Conservation (phyloP, 1,284 basidiomycete species). For the Tremellales sp. region DNA sequence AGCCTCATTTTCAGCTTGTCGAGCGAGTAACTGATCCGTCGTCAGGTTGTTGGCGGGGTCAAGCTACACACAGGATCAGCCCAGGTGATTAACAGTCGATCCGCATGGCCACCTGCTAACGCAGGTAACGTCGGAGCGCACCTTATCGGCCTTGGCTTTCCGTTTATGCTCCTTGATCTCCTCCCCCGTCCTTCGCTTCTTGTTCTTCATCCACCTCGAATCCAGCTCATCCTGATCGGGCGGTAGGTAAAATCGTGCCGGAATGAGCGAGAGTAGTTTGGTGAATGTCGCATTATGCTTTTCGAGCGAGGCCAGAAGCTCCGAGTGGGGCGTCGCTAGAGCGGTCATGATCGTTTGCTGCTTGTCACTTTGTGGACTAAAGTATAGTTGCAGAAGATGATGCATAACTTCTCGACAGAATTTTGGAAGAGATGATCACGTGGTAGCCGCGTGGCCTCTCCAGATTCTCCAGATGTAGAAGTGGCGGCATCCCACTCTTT, state of each 20-base stretch:
- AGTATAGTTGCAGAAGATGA: too few species aligned
- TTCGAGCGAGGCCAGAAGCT: slow-evolving; percentile 66
- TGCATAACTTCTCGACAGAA: too few species aligned
- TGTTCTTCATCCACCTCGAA: slow-evolving; percentile 82
- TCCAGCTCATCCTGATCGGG: slow-evolving; percentile 63
- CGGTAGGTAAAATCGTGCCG: slow-evolving; percentile 77
- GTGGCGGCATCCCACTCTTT: too few species aligned
- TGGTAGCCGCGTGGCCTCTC: too few species aligned
- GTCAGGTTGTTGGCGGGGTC: slow-evolving; percentile 85
- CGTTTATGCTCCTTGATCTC: slow-evolving; percentile 79
- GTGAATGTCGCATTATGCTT: slow-evolving; percentile 79
- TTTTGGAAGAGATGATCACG: too few species aligned
- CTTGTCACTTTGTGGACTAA: too few species aligned
- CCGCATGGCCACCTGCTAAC: slow-evolving; percentile 3
- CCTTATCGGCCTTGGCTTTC: slow-evolving; percentile 79
- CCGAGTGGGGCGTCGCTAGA: slow-evolving; percentile 50
- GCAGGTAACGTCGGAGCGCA: slow-evolving; percentile 40
- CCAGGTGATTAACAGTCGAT: background rate
- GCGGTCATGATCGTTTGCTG: too few species aligned
- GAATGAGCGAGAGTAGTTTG: slow-evolving; percentile 72
- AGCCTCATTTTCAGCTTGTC: slow-evolving; percentile 27
- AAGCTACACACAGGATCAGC: slow-evolving; percentile 51
- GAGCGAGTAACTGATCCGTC: slow-evolving; percentile 61
- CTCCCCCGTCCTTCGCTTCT: slow-evolving; percentile 76
- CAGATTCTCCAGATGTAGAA: too few species aligned